Evolutionary conservation across 2,329 filamentous ascomycete species (phyloP), one percentile per base, ranked within the genome.

Genomic region (Calonectria pseudoreteaudii): DNA sequence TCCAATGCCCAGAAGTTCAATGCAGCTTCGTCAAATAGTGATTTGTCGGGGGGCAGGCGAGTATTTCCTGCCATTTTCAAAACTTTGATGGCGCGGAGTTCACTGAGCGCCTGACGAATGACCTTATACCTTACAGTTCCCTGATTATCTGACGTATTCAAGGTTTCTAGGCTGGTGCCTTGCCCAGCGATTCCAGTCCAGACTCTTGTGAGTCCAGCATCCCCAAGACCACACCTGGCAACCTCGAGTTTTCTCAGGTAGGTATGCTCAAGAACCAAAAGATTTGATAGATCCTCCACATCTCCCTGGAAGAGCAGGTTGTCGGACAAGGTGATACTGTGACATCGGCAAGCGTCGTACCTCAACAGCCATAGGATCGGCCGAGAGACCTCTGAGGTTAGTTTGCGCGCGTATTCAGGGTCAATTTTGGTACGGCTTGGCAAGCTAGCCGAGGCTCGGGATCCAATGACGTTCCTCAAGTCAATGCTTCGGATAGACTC

Each of bases 401-500:
- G 77, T 50, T 76, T 78, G 18, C 78, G 78, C 23, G 79, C 68
- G 14, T 66, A 73, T 9, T 75, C 71, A 13, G 76, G 70, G 49
- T 82, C 81, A 26, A 71, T 72, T 38, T 80, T 76, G 16, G 72
- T 56, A n/a, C 77, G 80, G 66, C 80, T 77, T 64, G 79, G 73
- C 47, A 77, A 70, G 58, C 76, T 75, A 20, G 71, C 72, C 4
- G 75, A 53, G 26, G 75, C 77, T 34, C 80, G 80, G 11, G 82
- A 72, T 8, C 84, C 84, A 6, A 85, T 65, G 14, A 85, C 81
- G 62, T 89, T 88, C 20, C 86, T 87, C 38, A 91, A 80, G 74
- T 91, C 89, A 62, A 91, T 88, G 70, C 89, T 88, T 52, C 87
- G 86, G 38, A 91, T 86, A 0, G 88, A 90, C 72, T 90, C 89